Base-by-base conservation (phyloP, 2,329 filamentous ascomycete genomes). In the Aureobasidium mangrovei region DNA sequence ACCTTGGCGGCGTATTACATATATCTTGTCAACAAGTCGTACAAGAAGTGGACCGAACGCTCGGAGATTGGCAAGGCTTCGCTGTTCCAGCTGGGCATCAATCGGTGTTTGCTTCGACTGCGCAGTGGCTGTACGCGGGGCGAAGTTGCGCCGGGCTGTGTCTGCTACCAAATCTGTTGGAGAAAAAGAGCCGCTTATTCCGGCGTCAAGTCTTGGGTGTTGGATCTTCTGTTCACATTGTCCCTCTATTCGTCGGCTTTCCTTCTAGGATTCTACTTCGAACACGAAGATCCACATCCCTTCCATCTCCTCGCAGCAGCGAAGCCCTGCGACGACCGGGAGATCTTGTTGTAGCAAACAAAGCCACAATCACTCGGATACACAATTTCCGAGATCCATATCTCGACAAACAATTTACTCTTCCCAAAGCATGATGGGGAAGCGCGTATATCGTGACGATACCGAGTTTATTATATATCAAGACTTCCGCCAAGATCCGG, bases 1-100 rank as follows among this genome's bases (percentile, higher is more conserved):
- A 32, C 46, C 46, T 49, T 49, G 46, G 46, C 46, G 36, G 28
- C 46, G 35, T 29, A 49, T 49, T 40, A 49, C 46, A 49, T 49
- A 39, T 49, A 40, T 12, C 35, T 49, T 28, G 18, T 12, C 46
- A 39, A 41, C 5, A 26, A 7, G 18, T 31, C 33, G 45, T 49
- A 49, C n/a, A 32, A 39, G 6, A 12, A 39, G 18, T 39, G 28
- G 36, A 38, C 46, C 46, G 46, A 49, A 26, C 35, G 46, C 46
- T 49, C 36, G 46, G 46, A 49, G 36, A 49, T 49, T 49, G 46
- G 46, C 36, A 49, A 29, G 46, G 46, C 36, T 39, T 40, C 27
- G 35, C 31, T 35, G n/a, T 47, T 47, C 9, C 46, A 39, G 46
- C 46, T 26, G 12, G 35, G 27, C n/a, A 26, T 5, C 18, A 18